These are phyloP conservation scores for Fusarium transvaalense DNA, from an alignment of 2,329 filamentous ascomycete genomes.

Conservation along the genomic window DNA sequence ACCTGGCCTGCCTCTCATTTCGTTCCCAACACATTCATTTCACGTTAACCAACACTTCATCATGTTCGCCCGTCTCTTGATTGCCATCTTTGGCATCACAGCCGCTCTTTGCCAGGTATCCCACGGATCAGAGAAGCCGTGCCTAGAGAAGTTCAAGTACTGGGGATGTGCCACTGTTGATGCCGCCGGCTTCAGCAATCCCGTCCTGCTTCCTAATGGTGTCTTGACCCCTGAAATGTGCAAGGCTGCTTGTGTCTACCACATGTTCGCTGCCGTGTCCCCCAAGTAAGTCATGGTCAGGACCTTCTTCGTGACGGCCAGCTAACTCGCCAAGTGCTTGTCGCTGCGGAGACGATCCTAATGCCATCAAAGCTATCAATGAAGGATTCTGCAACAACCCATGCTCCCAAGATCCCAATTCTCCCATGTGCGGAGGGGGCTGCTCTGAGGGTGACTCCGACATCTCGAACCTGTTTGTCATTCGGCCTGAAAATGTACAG, in stretches of 20 bases:
- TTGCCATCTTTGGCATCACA: constrained; percentile 40
- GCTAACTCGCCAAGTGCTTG: constrained; percentile 49
- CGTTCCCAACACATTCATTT: neutral
- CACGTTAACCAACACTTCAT: constrained; percentile 1
- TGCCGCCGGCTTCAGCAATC: constrained; percentile 28
- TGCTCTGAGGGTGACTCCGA: constrained; percentile 46
- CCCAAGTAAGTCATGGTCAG: constrained; percentile 47
- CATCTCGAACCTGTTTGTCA: constrained; percentile 53
- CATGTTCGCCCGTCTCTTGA: constrained; percentile 44
- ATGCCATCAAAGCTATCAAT: constrained; percentile 47
- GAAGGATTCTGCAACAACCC: constrained; percentile 51
- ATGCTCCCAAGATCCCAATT: constrained; percentile 48
- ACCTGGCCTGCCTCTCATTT: neutral
- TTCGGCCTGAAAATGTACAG: constrained; percentile 30
- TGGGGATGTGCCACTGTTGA: constrained; percentile 45
- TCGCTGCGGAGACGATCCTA: constrained; percentile 53
- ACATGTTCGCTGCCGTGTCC: constrained; percentile 45
- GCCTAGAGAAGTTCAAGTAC: constrained; percentile 36
- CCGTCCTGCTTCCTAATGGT: constrained; percentile 27
- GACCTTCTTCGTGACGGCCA: rapidly evolving
- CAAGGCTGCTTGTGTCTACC: constrained; percentile 34
- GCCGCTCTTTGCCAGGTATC: constrained; percentile 31
- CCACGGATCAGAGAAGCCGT: constrained; percentile 14
- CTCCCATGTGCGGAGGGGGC: constrained; percentile 53
- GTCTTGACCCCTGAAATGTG: constrained; percentile 40